Evolutionary conservation across 371 early-diverging fungal genomes (phyloP).

Genomic region (Sporodiniella umbellata): DNA sequence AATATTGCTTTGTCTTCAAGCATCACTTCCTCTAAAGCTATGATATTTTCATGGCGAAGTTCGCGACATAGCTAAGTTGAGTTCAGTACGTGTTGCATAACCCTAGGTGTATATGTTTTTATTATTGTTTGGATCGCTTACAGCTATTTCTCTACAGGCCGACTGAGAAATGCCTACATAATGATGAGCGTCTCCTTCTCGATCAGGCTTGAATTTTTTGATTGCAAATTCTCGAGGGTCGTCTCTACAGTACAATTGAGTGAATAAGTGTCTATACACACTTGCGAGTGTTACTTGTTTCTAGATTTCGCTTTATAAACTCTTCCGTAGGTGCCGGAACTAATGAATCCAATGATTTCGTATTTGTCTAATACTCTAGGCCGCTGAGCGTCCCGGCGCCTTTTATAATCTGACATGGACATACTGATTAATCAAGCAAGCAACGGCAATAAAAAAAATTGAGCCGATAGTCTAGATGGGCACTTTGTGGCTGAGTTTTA

Average conservation of each 20-base stretch:
- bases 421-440: slow-evolving; percentile 6
- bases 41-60: slow-evolving; percentile 82
- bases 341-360: slow-evolving; percentile 85
- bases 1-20: slow-evolving; percentile 89
- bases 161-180: slow-evolving; percentile 91
- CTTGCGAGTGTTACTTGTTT: slow-evolving; percentile 44
- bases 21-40: slow-evolving; percentile 81
- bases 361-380: slow-evolving; percentile 73
- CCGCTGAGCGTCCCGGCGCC: slow-evolving; percentile 57
- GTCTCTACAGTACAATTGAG: slow-evolving; percentile 38
- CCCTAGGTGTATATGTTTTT: too few relatives aligned
- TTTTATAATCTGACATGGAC: slow-evolving; percentile 60
- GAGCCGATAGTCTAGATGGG: neutral
- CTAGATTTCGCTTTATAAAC: slow-evolving; percentile 87
- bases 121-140: slow-evolving; percentile 16
- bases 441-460: neutral
- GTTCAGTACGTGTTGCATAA: neutral
- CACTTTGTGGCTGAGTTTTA: too few relatives aligned
- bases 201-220: slow-evolving; percentile 94
- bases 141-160: slow-evolving; percentile 90
- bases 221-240: slow-evolving; percentile 75
- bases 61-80: slow-evolving; percentile 77
- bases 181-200: slow-evolving; percentile 81
- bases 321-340: slow-evolving; percentile 92
- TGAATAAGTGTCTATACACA: neutral